Evolutionary conservation across 78 protist genomes (phyloP).

Genomic region (Polysphondylium violaceum): DNA sequence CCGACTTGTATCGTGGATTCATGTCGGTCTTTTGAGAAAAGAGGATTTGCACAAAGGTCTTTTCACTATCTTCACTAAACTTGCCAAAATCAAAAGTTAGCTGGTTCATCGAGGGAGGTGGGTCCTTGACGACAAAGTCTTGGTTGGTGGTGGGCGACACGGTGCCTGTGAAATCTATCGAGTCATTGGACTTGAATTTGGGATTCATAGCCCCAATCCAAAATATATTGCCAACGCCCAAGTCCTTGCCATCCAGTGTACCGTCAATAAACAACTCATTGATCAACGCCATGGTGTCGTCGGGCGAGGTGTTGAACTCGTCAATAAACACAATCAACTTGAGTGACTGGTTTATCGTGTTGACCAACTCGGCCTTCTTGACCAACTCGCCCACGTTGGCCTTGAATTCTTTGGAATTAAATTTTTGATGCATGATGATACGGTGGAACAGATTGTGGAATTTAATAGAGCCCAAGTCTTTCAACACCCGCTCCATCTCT

Average conservation of each 20-base stretch:
- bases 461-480: background rate
- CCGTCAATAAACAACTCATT: constrained; percentile 70
- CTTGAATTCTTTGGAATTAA: constrained; percentile 20
- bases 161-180: constrained; percentile 14
- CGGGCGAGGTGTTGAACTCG: constrained; percentile 67
- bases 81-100: constrained; percentile 62
- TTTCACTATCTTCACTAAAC: constrained; percentile 31
- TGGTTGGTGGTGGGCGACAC: background rate
- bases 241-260: constrained; percentile 39
- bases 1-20: background rate
- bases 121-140: constrained; percentile 41
- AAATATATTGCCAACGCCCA: constrained; percentile 12
- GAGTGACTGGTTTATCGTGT: background rate
- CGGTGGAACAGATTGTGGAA: constrained; percentile 28
- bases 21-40: background rate
- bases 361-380: background rate
- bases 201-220: constrained; percentile 84
- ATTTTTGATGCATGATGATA: constrained; percentile 59
- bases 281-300: constrained; percentile 55
- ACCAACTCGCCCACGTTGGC: background rate
- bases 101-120: constrained; percentile 61
- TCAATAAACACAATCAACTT: constrained; percentile 72
- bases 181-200: background rate
- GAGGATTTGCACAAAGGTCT: constrained; percentile 10
- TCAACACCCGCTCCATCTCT: background rate